Base-by-base conservation (phyloP, 306 rosid genomes). In the Urtica urens region DNA sequence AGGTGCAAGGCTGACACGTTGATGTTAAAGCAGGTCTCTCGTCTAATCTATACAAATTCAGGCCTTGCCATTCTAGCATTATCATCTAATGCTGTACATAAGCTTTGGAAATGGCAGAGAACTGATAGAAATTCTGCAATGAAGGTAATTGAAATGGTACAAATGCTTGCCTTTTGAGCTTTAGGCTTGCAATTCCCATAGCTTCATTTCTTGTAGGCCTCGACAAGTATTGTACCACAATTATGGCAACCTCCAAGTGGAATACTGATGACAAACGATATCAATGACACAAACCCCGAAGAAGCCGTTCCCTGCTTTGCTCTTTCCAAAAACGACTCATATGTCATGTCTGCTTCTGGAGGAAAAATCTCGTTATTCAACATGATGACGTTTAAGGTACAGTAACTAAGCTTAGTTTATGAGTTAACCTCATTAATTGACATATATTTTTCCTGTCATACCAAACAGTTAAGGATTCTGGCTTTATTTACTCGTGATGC, bases 361-460 rank as follows among this genome's bases (percentile, higher is more conserved):
- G 99, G 99, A 11, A 92, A 92, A 73, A 86, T 92, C 71, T 92
- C 99, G 63, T 69, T 92, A 29, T 92, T 92, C 81, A 92, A 92
- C 70, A 92, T 92, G 99, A 92, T 92, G 99, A 92, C 99, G 16
- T 92, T 92, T 77, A 86, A 80, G 99, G 99, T 80, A 76, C 31
- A 25, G 50, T n/a, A n/a, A n/a, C n/a, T n/a, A n/a, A n/a, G n/a
- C n/a, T n/a, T n/a, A n/a, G n/a, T n/a, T n/a, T n/a, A n/a, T n/a
- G n/a, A n/a, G n/a, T n/a, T n/a, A n/a, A n/a, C n/a, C n/a, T n/a
- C n/a, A n/a, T n/a, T n/a, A n/a, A n/a, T n/a, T n/a, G n/a, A n/a
- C n/a, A n/a, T n/a, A n/a, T n/a, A n/a, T n/a, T n/a, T n/a, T n/a
- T n/a, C n/a, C n/a, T n/a, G n/a, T n/a, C n/a, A n/a, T n/a, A n/a